Evolutionary conservation across 371 early-diverging fungal species (phyloP).

Genomic region (Nematocida sp.): DNA sequence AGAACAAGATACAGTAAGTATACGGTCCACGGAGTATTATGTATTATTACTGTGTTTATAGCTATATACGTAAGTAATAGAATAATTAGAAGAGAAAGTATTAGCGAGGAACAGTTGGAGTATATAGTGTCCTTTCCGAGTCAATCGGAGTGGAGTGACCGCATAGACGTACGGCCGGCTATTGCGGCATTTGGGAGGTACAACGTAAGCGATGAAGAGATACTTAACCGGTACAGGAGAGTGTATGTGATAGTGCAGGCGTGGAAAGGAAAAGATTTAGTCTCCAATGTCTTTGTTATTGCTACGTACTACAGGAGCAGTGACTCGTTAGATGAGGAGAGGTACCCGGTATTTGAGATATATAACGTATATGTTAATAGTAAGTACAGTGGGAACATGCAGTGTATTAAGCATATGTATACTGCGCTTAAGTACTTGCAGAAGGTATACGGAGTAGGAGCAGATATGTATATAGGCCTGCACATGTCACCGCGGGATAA

Average conservation of each 20-base stretch:
- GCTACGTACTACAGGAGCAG: conserved; percentile 24
- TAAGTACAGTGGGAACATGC: conserved; percentile 13
- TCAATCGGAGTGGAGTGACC: neutral
- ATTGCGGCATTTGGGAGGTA: conserved; percentile 8
- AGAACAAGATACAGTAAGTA: neutral
- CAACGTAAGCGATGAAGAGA: neutral
- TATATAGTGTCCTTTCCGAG: conserved; percentile 41
- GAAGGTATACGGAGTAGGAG: conserved; percentile 5
- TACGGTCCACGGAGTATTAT: too few species aligned
- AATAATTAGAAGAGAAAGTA: too few species aligned
- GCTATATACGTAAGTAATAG: too few species aligned
- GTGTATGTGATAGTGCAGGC: conserved; percentile 41
- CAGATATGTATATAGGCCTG: neutral
- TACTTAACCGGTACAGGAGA: neutral
- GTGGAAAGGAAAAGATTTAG: neutral
- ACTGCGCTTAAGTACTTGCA: conserved; percentile 13
- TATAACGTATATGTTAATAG: conserved; percentile 41
- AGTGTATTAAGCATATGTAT: conserved; percentile 27
- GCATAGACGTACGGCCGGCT: conserved; percentile 4
- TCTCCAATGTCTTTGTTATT: conserved; percentile 30
- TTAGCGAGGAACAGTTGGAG: conserved; percentile 13
- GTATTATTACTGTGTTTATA: too few species aligned
- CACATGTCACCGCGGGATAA: conserved; percentile 43
- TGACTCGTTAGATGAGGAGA: neutral
- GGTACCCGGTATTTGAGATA: conserved; percentile 30